Conservation (phyloP, 2,329 filamentous ascomycete genomes). For the Trichoderma aggressivum region DNA sequence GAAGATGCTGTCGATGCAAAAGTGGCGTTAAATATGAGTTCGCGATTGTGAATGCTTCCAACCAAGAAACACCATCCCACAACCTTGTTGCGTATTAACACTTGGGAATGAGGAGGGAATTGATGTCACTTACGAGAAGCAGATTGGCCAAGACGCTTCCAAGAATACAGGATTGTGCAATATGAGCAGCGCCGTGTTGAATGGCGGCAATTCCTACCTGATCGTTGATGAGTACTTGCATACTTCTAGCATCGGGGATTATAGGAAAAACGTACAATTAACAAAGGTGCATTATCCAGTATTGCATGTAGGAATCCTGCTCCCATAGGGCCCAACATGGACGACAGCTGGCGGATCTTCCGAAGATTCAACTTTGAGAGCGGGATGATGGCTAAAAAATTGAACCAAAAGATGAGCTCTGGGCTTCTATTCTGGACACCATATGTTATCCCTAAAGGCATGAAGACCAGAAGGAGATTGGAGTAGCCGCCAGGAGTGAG, state of each 20-base stretch:
- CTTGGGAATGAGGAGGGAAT: not conserved
- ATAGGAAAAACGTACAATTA: not conserved
- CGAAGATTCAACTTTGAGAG: conserved; percentile 16
- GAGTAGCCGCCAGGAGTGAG: conserved; percentile 11
- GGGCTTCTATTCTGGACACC: not conserved
- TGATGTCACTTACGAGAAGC: conserved; percentile 4
- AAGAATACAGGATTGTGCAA: conserved; percentile 10
- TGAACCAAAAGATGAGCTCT: conserved; percentile 15
- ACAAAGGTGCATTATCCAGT: conserved; percentile 7
- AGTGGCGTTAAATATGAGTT: conserved; percentile 2
- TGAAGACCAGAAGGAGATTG: conserved; percentile 5
- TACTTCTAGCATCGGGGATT: not conserved
- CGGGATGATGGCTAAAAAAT: conserved; percentile 8
- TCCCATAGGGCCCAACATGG: not conserved
- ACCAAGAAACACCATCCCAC: conserved; percentile 15
- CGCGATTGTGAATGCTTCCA: not conserved
- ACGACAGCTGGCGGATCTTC: not conserved
- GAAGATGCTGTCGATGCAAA: conserved; percentile 14
- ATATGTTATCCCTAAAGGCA: not conserved
- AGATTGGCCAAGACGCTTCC: conserved; percentile 14
- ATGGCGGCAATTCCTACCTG: conserved; percentile 11
- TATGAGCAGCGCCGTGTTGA: not conserved
- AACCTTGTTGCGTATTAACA: not conserved
- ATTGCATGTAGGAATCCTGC: conserved; percentile 4
- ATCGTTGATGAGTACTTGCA: not conserved